These are phyloP conservation scores for Verticillium nonalfalfae DNA, from an alignment of 2,329 filamentous ascomycete species.

Conservation along the genomic window DNA sequence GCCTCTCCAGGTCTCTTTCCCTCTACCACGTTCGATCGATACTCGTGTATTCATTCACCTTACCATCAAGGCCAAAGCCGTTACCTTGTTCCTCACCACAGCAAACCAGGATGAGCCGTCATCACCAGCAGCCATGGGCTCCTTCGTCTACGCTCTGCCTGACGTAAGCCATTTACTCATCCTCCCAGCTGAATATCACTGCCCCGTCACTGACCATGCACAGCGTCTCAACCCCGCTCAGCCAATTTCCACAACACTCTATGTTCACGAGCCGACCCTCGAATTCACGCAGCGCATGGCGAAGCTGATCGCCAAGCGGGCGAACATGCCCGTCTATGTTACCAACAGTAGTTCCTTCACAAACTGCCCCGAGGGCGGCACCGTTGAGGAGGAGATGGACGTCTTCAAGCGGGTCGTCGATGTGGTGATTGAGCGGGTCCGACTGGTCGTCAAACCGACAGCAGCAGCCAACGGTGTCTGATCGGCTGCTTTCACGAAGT, in stretches of 20 bases:
- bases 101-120: slow-evolving; percentile 45
- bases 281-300: slow-evolving; percentile 86
- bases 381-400: slow-evolving; percentile 91
- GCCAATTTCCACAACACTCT: slow-evolving; percentile 73
- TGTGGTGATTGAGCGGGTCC: slow-evolving; percentile 54
- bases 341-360: slow-evolving; percentile 79
- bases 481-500: background rate
- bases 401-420: slow-evolving; percentile 71
- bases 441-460: slow-evolving; percentile 18
- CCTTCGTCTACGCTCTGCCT: slow-evolving; percentile 89
- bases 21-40: slow-evolving; percentile 53
- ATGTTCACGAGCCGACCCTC: slow-evolving; percentile 65
- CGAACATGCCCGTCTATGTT: slow-evolving; percentile 76
- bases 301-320: slow-evolving; percentile 71
- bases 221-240: slow-evolving; percentile 50
- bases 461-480: background rate
- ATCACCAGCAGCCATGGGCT: slow-evolving; percentile 60
- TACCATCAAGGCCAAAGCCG: slow-evolving; percentile 48
- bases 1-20: slow-evolving; percentile 46
- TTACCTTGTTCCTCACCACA: slow-evolving; percentile 57
- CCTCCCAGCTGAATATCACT: background rate
- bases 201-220: background rate
- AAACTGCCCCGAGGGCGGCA: slow-evolving; percentile 67
- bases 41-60: slow-evolving; percentile 56
- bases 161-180: slow-evolving; percentile 53